Conservation (phyloP, 768 basidiomycete genomes). For the Chalciporus piperatus region DNA sequence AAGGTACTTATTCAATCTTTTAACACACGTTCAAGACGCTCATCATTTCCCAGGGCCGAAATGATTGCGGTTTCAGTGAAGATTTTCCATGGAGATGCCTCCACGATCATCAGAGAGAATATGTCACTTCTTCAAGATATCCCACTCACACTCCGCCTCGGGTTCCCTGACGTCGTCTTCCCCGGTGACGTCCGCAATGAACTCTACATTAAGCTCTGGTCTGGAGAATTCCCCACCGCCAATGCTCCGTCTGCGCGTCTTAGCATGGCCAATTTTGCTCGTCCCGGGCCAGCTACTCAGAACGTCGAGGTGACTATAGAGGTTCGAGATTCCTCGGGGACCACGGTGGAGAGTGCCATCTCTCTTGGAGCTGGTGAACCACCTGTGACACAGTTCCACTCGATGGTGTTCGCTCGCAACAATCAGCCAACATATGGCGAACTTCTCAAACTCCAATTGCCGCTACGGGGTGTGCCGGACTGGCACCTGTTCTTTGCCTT, state of each 20-base stretch:
- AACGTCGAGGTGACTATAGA: constrained; percentile 90
- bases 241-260: constrained; percentile 52
- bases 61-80: constrained; percentile 81
- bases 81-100: constrained; percentile 79
- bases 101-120: constrained; percentile 77
- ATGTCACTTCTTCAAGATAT: constrained; percentile 77
- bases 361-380: constrained; percentile 86
- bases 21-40: neutral
- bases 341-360: constrained; percentile 65
- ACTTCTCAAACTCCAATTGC: constrained; percentile 83
- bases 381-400: constrained; percentile 75
- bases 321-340: constrained; percentile 72
- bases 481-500: constrained; percentile 97
- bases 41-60: constrained; percentile 61
- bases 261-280: constrained; percentile 56
- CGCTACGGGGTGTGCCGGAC: constrained; percentile 59
- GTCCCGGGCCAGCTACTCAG: constrained; percentile 48
- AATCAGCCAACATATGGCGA: constrained; percentile 91
- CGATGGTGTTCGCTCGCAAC: constrained; percentile 87
- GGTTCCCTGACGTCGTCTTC: constrained; percentile 95
- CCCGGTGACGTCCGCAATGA: constrained; percentile 93
- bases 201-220: constrained; percentile 95
- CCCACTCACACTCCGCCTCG: constrained; percentile 81
- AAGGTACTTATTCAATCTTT: constrained; percentile 47
- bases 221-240: constrained; percentile 74